Evolutionary conservation across 2,329 filamentous ascomycete genomes (phyloP), one percentile per base, ranked within the genome.

Genomic region (Microdochium paspali): DNA sequence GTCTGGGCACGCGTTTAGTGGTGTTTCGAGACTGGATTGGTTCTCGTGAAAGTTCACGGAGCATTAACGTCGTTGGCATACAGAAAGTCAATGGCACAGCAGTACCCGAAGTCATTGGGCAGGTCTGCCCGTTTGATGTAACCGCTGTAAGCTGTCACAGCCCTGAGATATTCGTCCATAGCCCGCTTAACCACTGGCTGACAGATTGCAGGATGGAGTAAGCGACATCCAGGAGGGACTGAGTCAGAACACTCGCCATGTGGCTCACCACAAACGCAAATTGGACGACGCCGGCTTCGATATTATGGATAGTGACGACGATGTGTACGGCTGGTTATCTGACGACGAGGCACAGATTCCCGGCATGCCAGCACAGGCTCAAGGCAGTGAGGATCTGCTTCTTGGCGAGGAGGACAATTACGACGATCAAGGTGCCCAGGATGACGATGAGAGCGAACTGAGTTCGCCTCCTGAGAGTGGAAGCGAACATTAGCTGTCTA

Each of bases 1-100:
- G 82, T 26, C 71, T 95, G 31, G 79, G 80, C 51, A 86, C 81
- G 39, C 76, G 89, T 47, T 63, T 95, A 51, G 84, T 85, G 23
- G 65, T 95, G 28, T 95, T 93, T 63, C 77, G 85, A 57, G 88
- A 95, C 66, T 90, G 80, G 77, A 76, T 71, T 51, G 78, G 73
- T 66, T 65, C 67, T 46, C 65, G 66, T 40, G 66, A 66, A 42
- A 65, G 63, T 18, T 66, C 70, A 23, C 69, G 71, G 50, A 72
- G 74, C 54, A 64, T 78, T 40, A 74, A 79, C 49, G 72, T 86
- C 54, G 79, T 74, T 10, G 82, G 81, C 45, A 66, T 88, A 10
- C 76, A 85, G 58, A 88, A 86, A 62, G 63, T 77, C 31, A 74
- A 79, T 53, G 82, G 83, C 7, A 76, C 71, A 56, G 56, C 58